Percentiles rank a stretch among this genome's conserved stretches.
These are phyloP conservation scores for Daldinia bambusicola DNA, from an alignment of 495 filamentous ascomycete genomes.

Conservation along the genomic window DNA sequence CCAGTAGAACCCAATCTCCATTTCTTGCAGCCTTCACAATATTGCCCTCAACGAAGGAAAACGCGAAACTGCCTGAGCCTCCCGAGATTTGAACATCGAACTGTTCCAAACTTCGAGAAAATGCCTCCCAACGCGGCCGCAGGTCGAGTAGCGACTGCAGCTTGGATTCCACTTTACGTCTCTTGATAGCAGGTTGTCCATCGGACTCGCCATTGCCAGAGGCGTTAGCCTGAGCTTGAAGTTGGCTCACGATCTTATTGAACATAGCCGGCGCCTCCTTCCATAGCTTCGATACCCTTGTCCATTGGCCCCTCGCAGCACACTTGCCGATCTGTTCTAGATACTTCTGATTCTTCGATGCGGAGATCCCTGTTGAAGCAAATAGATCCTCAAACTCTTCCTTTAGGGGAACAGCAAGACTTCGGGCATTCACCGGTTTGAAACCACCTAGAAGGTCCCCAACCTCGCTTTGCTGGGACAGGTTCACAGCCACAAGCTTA, in stretches of 20 bases:
- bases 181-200: slow-evolving; percentile 77
- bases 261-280: slow-evolving; percentile 88
- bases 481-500: slow-evolving; percentile 87
- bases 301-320: slow-evolving; percentile 85
- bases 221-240: slow-evolving; percentile 51
- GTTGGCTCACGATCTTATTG: slow-evolving; percentile 70
- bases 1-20: slow-evolving; percentile 97
- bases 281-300: slow-evolving; percentile 83
- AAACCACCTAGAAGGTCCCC: slow-evolving; percentile 94
- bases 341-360: slow-evolving; percentile 86
- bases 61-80: slow-evolving; percentile 85
- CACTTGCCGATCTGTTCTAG: slow-evolving; percentile 80
- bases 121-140: slow-evolving; percentile 81
- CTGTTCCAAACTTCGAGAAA: slow-evolving; percentile 77
- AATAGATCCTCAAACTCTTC: slow-evolving; percentile 94
- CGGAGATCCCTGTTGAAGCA: slow-evolving; percentile 79
- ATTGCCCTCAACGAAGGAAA: slow-evolving; percentile 94
- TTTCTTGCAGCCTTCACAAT: slow-evolving; percentile 92
- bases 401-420: slow-evolving; percentile 86
- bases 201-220: slow-evolving; percentile 50
- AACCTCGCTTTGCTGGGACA: slow-evolving; percentile 97
- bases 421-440: slow-evolving; percentile 91
- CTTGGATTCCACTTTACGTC: slow-evolving; percentile 80
- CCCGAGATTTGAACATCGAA: slow-evolving; percentile 84
- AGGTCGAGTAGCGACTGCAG: slow-evolving; percentile 66